Percentiles rank a stretch among this genome's conserved stretches.
Evolutionary conservation across 305 asterid species (phyloP).

Genomic region (Andrographis paniculata): DNA sequence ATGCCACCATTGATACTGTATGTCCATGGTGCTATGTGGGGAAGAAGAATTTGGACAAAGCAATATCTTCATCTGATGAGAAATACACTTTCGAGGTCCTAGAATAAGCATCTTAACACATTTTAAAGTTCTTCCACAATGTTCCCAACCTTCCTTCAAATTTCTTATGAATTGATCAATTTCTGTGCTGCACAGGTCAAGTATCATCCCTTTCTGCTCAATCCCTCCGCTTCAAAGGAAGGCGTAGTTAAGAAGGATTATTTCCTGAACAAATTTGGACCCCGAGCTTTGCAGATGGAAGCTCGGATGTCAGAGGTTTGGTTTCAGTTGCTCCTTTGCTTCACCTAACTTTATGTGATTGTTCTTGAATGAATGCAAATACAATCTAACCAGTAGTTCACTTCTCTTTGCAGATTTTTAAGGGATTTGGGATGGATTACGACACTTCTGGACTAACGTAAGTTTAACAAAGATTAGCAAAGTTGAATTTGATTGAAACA

Average conservation of each 20-base stretch:
- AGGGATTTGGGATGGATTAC: constrained; percentile 69
- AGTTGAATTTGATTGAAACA: not conserved
- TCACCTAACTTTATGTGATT: not conserved
- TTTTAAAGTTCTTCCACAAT: not conserved
- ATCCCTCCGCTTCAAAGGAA: constrained; percentile 66
- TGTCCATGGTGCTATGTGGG: constrained; percentile 99
- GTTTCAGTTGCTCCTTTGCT: not conserved
- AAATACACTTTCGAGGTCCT: constrained; percentile 41
- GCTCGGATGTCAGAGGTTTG: constrained; percentile 64
- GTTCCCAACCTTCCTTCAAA: not conserved
- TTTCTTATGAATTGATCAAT: constrained; percentile 4
- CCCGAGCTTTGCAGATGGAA: constrained; percentile 51
- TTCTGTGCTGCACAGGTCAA: constrained; percentile 35
- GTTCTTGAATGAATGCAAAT: not conserved
- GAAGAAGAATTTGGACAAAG: constrained; percentile 76
- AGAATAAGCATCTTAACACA: not conserved
- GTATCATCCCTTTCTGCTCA: constrained; percentile 78
- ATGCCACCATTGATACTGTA: constrained; percentile 64
- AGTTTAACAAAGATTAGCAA: constrained; percentile 19
- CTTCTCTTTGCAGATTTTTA: constrained; percentile 53
- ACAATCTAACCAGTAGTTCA: not conserved
- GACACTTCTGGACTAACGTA: constrained; percentile 74
- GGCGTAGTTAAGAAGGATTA: constrained; percentile 67
- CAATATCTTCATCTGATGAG: constrained; percentile 53
- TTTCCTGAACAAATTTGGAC: constrained; percentile 50